Evolutionary conservation across 2,329 filamentous ascomycete species (phyloP).

Genomic region (Cryphonectria parasitica): DNA sequence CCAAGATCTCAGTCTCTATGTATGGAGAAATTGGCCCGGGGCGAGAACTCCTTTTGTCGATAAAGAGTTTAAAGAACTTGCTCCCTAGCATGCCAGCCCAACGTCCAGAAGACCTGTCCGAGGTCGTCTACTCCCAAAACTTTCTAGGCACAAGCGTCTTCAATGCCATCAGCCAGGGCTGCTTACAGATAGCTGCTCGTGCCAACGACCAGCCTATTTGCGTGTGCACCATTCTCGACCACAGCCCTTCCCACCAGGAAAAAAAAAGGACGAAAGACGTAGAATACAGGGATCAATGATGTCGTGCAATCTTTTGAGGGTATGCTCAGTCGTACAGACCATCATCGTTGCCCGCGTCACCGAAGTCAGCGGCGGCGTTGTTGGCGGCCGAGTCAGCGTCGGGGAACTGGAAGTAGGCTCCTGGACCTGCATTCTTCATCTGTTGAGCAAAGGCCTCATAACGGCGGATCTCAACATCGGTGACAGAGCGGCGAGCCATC

Average conservation of each 20-base stretch:
- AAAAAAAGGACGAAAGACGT: conserved; percentile 39
- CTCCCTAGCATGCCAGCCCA: conserved; percentile 11
- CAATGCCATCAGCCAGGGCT: background rate
- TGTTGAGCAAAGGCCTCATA: conserved; percentile 99
- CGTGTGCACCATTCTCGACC: conserved; percentile 1
- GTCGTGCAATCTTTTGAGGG: conserved; percentile 24
- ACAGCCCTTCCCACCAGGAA: conserved; percentile 17
- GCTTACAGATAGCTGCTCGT: conserved; percentile 14
- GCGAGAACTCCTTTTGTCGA: conserved; percentile 14
- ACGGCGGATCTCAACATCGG: conserved; percentile 93
- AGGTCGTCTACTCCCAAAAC: conserved; percentile 11
- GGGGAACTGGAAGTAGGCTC: conserved; percentile 98
- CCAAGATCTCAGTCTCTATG: conserved; percentile 29
- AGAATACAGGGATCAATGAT: conserved; percentile 48
- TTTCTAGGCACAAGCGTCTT: conserved; percentile 3
- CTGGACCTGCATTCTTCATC: conserved; percentile 97
- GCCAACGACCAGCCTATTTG: conserved; percentile 6
- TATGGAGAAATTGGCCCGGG: conserved; percentile 20
- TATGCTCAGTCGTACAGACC: conserved; percentile 86
- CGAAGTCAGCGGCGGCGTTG: conserved; percentile 68
- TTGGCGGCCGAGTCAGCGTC: conserved; percentile 69
- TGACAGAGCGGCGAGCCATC: conserved; percentile 89
- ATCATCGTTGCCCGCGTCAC: conserved; percentile 90
- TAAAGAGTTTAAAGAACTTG: conserved; percentile 13
- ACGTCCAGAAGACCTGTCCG: conserved; percentile 18